phyloP scores from a whole-genome alignment of 2,329 filamentous ascomycete species.

The Microsporum ferrugineum region DNA sequence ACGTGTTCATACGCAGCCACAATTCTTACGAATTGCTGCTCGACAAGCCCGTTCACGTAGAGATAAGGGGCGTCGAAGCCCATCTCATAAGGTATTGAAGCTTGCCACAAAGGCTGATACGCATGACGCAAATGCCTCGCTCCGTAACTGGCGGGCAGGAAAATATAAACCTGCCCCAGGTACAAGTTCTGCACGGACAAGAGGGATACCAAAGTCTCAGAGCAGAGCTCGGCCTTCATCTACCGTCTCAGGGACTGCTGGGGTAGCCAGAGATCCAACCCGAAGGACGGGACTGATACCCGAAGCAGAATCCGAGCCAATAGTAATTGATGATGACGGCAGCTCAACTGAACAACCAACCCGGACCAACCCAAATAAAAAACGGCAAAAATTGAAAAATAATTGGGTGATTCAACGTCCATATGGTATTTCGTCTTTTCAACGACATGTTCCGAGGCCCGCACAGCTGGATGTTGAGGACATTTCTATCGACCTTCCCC shows the following conservation, averaged over 20 bases:
- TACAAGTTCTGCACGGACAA: not conserved
- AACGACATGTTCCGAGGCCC: slow-evolving; percentile 25
- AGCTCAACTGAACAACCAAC: not conserved
- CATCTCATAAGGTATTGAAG: slow-evolving; percentile 41
- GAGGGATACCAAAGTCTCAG: not conserved
- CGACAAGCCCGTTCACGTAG: slow-evolving; percentile 39
- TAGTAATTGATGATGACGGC: slow-evolving; percentile 2
- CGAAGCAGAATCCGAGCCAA: not conserved
- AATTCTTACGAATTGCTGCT: slow-evolving; percentile 46
- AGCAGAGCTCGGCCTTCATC: not conserved
- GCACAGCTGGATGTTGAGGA: slow-evolving; percentile 24
- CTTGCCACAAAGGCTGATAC: slow-evolving; percentile 45
- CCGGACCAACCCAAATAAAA: not conserved
- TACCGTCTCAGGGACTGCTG: not conserved
- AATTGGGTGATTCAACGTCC: slow-evolving; percentile 26
- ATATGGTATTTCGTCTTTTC: slow-evolving; percentile 27
- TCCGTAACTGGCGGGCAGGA: slow-evolving; percentile 44
- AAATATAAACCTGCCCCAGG: slow-evolving; percentile 19
- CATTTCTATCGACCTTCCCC: slow-evolving; percentile 9
- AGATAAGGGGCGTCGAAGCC: slow-evolving; percentile 42
- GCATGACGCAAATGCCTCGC: slow-evolving; percentile 40
- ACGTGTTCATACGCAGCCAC: slow-evolving; percentile 31
- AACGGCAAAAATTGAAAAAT: not conserved
- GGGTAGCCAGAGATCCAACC: not conserved
- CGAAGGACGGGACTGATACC: not conserved